Conservation (phyloP, 78 protist genomes). For the Dictyostelium citrinum region DNA sequence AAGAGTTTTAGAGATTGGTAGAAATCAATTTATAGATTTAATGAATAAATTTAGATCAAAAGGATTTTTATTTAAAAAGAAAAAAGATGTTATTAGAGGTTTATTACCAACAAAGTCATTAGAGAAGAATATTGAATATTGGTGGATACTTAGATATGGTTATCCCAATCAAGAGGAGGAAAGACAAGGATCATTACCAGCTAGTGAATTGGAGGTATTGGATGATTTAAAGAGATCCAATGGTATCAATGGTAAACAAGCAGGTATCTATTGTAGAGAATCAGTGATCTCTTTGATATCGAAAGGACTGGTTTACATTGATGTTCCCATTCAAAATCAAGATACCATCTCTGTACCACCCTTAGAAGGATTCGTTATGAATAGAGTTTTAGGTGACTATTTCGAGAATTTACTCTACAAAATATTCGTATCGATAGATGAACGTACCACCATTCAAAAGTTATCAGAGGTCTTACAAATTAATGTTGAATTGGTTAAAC, state of each 20-base stretch:
- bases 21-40: constrained; percentile 83
- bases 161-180: constrained; percentile 22
- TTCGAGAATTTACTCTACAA: constrained; percentile 93
- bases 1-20: constrained; percentile 77
- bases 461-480: constrained; percentile 82
- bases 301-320: constrained; percentile 69
- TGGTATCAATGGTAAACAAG: constrained; percentile 32
- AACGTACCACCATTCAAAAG: constrained; percentile 89
- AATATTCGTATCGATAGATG: constrained; percentile 94
- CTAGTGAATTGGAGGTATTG: constrained; percentile 17
- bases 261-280: constrained; percentile 47
- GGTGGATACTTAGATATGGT: constrained; percentile 70
- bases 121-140: constrained; percentile 74
- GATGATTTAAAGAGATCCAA: background rate
- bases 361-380: constrained; percentile 95
- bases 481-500: constrained; percentile 70
- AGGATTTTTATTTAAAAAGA: constrained; percentile 78
- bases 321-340: constrained; percentile 61
- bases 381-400: constrained; percentile 87
- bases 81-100: constrained; percentile 50
- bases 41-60: constrained; percentile 81
- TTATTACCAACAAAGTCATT: constrained; percentile 56
- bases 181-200: background rate
- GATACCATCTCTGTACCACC: constrained; percentile 90
- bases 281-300: constrained; percentile 32